These are phyloP conservation scores for Sclerotinia minor DNA, from an alignment of 2,329 filamentous ascomycete genomes.

Conservation along the genomic window DNA sequence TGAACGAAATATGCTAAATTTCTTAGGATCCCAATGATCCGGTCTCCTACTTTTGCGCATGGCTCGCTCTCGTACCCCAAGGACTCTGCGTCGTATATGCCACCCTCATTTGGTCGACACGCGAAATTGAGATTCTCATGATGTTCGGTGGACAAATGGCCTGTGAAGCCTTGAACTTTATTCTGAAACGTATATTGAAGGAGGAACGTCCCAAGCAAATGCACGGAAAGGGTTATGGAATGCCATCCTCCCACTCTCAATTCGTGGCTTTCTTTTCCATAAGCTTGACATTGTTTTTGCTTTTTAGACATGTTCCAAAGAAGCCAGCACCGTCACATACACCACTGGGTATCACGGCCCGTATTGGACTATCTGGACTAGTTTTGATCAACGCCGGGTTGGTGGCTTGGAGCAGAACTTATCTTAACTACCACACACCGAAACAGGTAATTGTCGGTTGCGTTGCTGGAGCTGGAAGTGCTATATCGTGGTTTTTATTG, in stretches of 20 bases:
- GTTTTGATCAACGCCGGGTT: slow-evolving; percentile 62
- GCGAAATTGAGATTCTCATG: slow-evolving; percentile 83
- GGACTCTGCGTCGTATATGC: slow-evolving; percentile 87
- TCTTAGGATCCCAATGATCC: slow-evolving; percentile 78
- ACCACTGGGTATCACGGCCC: slow-evolving; percentile 62
- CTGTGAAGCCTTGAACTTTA: slow-evolving; percentile 89
- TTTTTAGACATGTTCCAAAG: slow-evolving; percentile 71
- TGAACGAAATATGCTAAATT: slow-evolving; percentile 25
- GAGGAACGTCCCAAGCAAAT: slow-evolving; percentile 82
- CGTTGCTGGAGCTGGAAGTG: slow-evolving; percentile 68
- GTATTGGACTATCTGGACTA: slow-evolving; percentile 54
- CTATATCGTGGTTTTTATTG: slow-evolving; percentile 73
- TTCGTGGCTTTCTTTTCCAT: slow-evolving; percentile 91
- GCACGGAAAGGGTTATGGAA: slow-evolving; percentile 92
- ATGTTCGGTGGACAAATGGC: slow-evolving; percentile 90
- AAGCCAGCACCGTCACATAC: slow-evolving; percentile 45
- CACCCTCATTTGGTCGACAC: slow-evolving; percentile 85
- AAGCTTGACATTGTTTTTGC: slow-evolving; percentile 79
- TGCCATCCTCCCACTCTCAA: slow-evolving; percentile 94
- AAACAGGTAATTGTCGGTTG: slow-evolving; percentile 84
- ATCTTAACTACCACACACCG: slow-evolving; percentile 88
- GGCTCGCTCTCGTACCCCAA: slow-evolving; percentile 91
- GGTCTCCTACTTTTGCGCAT: slow-evolving; percentile 85
- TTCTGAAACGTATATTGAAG: slow-evolving; percentile 85
- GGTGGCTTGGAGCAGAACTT: slow-evolving; percentile 82